phyloP scores from a whole-genome alignment of 1,139 yeast species.

The Insectozyma bohioensis region DNA sequence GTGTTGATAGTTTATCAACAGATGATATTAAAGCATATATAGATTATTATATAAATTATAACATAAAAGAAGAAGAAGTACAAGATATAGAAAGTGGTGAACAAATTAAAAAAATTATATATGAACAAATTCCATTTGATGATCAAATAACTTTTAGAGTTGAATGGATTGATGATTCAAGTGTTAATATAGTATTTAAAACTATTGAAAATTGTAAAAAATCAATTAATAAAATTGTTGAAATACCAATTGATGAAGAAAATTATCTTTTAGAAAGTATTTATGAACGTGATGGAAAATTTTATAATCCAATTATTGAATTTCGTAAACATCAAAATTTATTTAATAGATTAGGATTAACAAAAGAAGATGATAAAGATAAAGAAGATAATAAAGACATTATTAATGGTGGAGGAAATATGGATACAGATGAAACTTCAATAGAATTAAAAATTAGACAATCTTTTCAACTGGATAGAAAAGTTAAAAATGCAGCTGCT shows the following conservation, averaged over 20 bases:
- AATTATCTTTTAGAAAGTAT: slow-evolving; percentile 26
- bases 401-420: slow-evolving; percentile 14
- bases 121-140: slow-evolving; percentile 27
- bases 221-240: slow-evolving; percentile 37
- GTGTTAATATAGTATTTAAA: slow-evolving; percentile 55
- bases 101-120: slow-evolving; percentile 15
- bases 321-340: slow-evolving; percentile 37
- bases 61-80: slow-evolving; percentile 15
- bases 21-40: slow-evolving; percentile 60
- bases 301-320: slow-evolving; percentile 36
- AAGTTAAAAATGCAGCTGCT: slow-evolving; percentile 57
- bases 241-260: slow-evolving; percentile 4
- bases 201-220: slow-evolving; percentile 41
- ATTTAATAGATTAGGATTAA: slow-evolving; percentile 30
- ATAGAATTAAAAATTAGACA: slow-evolving; percentile 47
- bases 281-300: slow-evolving; percentile 37
- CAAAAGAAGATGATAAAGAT: slow-evolving; percentile 1
- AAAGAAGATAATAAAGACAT: not conserved
- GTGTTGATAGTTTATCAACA: slow-evolving; percentile 70
- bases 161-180: slow-evolving; percentile 72
- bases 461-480: slow-evolving; percentile 55
- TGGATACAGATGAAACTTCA: slow-evolving; percentile 47
- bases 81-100: slow-evolving; percentile 13
- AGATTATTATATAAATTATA: slow-evolving; percentile 47
- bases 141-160: slow-evolving; percentile 42